Evolutionary conservation across 2,329 filamentous ascomycete species (phyloP), one percentile per base, ranked within the genome.

Genomic region (Cladorrhinum sp.): DNA sequence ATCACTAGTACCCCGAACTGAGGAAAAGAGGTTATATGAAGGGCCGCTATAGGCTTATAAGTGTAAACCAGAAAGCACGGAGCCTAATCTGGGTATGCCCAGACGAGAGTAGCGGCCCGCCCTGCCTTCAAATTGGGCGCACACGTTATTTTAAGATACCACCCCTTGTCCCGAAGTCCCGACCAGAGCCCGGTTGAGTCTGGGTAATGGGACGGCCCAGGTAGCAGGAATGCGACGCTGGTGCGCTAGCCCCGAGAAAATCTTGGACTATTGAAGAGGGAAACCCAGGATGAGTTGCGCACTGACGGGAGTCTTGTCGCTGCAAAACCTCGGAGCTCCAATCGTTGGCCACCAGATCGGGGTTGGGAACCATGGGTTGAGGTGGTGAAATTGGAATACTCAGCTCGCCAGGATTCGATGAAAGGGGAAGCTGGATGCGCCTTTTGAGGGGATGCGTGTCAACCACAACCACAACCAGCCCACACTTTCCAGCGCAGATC

Each of bases 61-160:
- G 36, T 41, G 36, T 4, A 41, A 22, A 7, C 7, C 16, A 45
- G 20, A 45, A 45, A 20, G 41, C 41, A 45, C n/a, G n/a, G 41
- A 36, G 25, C 49, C 25, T 18, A 24, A 56, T 32, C 8, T 27
- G 27, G 25, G 54, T 20, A 4, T 12, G 61, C 61, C 55, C 49
- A 63, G 53, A 59, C 25, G 32, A 10, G 23, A 53, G n/a, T 16
- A 29, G 29, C 62, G 64, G 64, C 51, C 62, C 64, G 64, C 61
- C 25, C 48, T 62, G 45, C 60, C 62, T 63, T 58, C 45, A 62
- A 62, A 61, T 62, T 61, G 38, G 20, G 2, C 10, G 16, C 9
- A 36, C 27, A 22, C n/a, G 57, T 57, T 64, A 64, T 66, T 66
- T 66, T 64, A 55, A 58, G 60, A 64, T 49, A 59, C 27, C 18